These are phyloP conservation scores for Dothidotthia symphoricarpi DNA, from an alignment of 2,329 filamentous ascomycete species.

Conservation along the genomic window DNA sequence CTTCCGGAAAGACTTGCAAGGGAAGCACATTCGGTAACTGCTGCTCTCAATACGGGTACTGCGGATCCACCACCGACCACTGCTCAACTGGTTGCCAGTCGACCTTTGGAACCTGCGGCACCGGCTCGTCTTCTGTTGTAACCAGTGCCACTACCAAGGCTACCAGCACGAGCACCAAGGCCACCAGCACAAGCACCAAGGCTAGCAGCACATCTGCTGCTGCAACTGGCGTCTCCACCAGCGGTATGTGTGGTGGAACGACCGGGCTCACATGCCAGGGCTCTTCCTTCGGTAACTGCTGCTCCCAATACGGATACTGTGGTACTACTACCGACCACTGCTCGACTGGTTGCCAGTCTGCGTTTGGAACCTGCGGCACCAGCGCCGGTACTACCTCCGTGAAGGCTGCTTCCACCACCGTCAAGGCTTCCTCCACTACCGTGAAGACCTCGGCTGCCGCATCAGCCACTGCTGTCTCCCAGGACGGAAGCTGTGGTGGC, in stretches of 20 bases:
- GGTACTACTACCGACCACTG: slow-evolving; percentile 26
- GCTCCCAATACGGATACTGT: slow-evolving; percentile 41
- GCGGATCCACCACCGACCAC: slow-evolving; percentile 22
- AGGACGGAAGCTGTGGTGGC: slow-evolving; percentile 12
- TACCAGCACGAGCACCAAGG: slow-evolving; percentile 6
- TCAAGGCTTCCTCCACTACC: slow-evolving; percentile 7
- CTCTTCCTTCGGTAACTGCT: slow-evolving; percentile 47
- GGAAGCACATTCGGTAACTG: slow-evolving; percentile 47
- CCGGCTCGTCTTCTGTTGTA: slow-evolving; percentile 3
- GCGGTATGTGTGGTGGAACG: slow-evolving; percentile 11
- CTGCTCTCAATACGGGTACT: slow-evolving; percentile 44
- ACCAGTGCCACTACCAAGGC: slow-evolving; percentile 4
- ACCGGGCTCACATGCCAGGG: slow-evolving; percentile 42
- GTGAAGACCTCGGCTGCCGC: slow-evolving; percentile 6
- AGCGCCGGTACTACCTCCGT: slow-evolving; percentile 5
- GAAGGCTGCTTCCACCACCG: slow-evolving; percentile 2
- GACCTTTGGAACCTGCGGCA: slow-evolving; percentile 28
- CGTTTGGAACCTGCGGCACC: slow-evolving; percentile 28
- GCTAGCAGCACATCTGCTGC: too few relatives aligned
- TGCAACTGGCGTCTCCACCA: slow-evolving; percentile 9
- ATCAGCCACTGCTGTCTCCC: too few relatives aligned
- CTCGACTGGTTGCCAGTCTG: slow-evolving; percentile 26
- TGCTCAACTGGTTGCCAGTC: slow-evolving; percentile 31
- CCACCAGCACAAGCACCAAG: too few relatives aligned
- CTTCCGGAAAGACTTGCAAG: slow-evolving; percentile 39